These are phyloP conservation scores for Alternaria gaisen DNA, from an alignment of 2,329 filamentous ascomycete genomes.

Conservation along the genomic window DNA sequence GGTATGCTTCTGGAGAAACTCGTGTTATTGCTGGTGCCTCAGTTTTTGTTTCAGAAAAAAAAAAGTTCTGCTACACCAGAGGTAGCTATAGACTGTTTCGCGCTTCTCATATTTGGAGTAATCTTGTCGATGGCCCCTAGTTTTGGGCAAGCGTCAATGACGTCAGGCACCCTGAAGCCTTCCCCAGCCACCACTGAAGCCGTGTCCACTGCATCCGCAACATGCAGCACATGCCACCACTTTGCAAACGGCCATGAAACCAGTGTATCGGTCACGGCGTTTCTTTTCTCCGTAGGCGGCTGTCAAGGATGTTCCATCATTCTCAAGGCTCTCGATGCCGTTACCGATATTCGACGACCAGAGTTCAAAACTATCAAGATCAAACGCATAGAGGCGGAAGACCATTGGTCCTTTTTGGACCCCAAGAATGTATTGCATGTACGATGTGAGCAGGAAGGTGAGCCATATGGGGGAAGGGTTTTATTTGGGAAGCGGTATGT, in stretches of 20 bases:
- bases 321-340: neutral
- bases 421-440: neutral
- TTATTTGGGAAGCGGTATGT: neutral
- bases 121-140: no score
- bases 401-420: neutral
- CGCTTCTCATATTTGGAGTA: neutral
- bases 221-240: neutral
- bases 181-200: neutral
- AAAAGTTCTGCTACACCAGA: neutral
- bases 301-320: conserved; percentile 4
- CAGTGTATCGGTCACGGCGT: neutral
- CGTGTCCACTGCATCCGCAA: neutral
- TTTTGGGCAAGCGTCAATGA: neutral
- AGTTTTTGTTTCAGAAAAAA: neutral
- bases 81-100: neutral
- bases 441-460: neutral
- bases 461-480: neutral
- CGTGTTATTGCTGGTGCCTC: neutral
- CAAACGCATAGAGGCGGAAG: neutral
- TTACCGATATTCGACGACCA: neutral
- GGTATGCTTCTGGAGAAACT: neutral
- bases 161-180: neutral
- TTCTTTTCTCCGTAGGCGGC: neutral
- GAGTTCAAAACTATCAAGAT: neutral
- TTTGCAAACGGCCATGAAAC: neutral